Conservation (phyloP, 805 yeast species). For the Hanseniaspora jakobsenii region DNA sequence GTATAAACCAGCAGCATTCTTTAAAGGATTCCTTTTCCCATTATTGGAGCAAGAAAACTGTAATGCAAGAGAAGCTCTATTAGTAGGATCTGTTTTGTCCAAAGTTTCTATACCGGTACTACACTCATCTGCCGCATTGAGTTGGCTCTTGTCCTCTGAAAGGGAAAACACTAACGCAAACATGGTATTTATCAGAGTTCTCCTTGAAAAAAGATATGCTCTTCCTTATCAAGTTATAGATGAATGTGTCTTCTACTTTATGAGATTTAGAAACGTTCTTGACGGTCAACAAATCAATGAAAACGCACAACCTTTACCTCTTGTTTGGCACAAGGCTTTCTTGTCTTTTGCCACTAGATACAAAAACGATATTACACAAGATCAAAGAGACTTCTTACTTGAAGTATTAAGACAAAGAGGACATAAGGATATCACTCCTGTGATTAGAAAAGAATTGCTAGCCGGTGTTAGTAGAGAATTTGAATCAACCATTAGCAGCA, state of each 20-base stretch:
- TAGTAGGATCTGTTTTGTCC: conserved; percentile 80
- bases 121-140: conserved; percentile 91
- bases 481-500: conserved; percentile 21
- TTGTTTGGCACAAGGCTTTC: conserved; percentile 96
- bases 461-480: conserved; percentile 67
- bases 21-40: conserved; percentile 91
- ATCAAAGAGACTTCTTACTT: conserved; percentile 85
- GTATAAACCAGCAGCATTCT: conserved; percentile 94
- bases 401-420: conserved; percentile 85
- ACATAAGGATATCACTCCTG: conserved; percentile 83
- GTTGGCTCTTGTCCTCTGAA: conserved; percentile 62
- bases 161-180: conserved; percentile 36
- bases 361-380: conserved; percentile 96
- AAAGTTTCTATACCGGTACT: conserved; percentile 87
- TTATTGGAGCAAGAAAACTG: conserved; percentile 70
- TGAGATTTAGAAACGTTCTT: conserved; percentile 64
- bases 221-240: conserved; percentile 93
- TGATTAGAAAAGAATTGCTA: conserved; percentile 80
- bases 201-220: conserved; percentile 90
- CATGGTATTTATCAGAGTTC: conserved; percentile 76
- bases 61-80: conserved; percentile 84
- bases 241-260: conserved; percentile 84
- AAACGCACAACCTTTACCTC: conserved; percentile 51
- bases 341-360: conserved; percentile 90
- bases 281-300: conserved; percentile 33